Percentiles rank a stretch among this genome's conserved stretches.
These are phyloP conservation scores for Phytophthora pluvialis DNA, from an alignment of 352 stramenopile genomes.

Conservation along the genomic window DNA sequence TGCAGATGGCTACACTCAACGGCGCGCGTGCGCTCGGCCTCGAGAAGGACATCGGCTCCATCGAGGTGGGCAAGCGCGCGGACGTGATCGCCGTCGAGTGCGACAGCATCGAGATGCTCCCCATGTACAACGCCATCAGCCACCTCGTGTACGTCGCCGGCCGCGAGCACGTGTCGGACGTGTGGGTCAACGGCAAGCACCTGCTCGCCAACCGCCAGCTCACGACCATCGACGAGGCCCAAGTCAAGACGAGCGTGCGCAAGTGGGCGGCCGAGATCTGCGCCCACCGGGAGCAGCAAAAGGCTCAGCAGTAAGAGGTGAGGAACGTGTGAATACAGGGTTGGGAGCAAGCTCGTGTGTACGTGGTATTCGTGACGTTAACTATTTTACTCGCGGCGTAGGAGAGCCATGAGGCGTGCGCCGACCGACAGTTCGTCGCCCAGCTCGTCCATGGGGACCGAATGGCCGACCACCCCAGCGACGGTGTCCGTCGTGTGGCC, in stretches of 20 bases:
- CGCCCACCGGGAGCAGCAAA: constrained; percentile 62
- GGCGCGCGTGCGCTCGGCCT: constrained; percentile 86
- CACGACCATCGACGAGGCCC: constrained; percentile 69
- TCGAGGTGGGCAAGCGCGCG: constrained; percentile 87
- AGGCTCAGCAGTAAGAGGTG: constrained; percentile 30
- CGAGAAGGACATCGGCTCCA: constrained; percentile 80
- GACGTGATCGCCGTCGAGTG: constrained; percentile 86
- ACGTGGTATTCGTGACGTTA: too few relatives aligned
- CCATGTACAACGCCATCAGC: constrained; percentile 89
- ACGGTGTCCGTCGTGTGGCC: constrained; percentile 5
- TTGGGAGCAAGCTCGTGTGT: too few relatives aligned
- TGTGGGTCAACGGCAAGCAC: constrained; percentile 90
- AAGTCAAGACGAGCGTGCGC: constrained; percentile 67
- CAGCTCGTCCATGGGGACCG: constrained; percentile 21
- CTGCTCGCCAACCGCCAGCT: constrained; percentile 75
- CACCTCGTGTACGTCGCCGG: constrained; percentile 88
- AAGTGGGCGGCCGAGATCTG: constrained; percentile 67
- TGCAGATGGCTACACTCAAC: constrained; percentile 92
- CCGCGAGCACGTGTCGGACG: constrained; percentile 89
- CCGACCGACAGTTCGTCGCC: not conserved
- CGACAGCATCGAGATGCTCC: constrained; percentile 86
- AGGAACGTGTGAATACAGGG: constrained; percentile 11
- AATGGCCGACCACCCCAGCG: constrained; percentile 4
- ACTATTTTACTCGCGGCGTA: too few relatives aligned
- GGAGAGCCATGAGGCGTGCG: not conserved